Evolutionary conservation across 225 moss, liverwort and hornwort species (phyloP).

Genomic region (Climacium dendroides): DNA sequence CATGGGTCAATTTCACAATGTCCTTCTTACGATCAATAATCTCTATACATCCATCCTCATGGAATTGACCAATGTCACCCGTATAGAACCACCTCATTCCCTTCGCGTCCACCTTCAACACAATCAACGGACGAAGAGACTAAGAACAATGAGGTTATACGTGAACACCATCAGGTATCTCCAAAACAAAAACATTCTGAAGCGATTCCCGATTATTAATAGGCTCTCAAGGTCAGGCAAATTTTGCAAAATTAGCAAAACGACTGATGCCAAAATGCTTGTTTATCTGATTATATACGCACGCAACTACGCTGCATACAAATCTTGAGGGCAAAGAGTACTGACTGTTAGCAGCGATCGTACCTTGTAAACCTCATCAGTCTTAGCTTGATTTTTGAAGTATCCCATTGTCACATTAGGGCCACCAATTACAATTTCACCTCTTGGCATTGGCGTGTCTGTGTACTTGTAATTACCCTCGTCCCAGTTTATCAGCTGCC

Average conservation of each 20-base stretch:
- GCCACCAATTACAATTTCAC: slow-evolving; percentile 92
- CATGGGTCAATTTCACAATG: slow-evolving; percentile 91
- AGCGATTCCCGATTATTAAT: not conserved
- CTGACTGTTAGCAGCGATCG: not conserved
- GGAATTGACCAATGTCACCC: slow-evolving; percentile 79
- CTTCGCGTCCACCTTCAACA: slow-evolving; percentile 54
- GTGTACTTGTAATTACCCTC: slow-evolving; percentile 76
- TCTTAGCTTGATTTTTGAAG: slow-evolving; percentile 76
- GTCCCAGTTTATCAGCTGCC: slow-evolving; percentile 85
- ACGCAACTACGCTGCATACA: not conserved
- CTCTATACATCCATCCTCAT: slow-evolving; percentile 81
- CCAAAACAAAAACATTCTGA: not conserved
- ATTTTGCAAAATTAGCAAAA: not conserved
- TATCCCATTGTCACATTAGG: slow-evolving; percentile 86
- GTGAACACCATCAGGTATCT: not conserved
- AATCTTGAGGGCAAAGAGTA: not conserved
- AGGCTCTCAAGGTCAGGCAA: not conserved
- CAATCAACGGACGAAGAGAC: not conserved
- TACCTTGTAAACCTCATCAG: slow-evolving; percentile 86
- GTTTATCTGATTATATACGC: not conserved
- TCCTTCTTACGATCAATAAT: slow-evolving; percentile 98
- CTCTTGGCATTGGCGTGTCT: slow-evolving; percentile 75
- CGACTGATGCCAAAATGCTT: not conserved
- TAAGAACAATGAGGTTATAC: not conserved
- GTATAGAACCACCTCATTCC: slow-evolving; percentile 93